A percentile compares a stretch with the other conserved stretches of the same genome.
phyloP scores from a whole-genome alignment of 352 stramenopile species.

The Phytopythium montanum region DNA sequence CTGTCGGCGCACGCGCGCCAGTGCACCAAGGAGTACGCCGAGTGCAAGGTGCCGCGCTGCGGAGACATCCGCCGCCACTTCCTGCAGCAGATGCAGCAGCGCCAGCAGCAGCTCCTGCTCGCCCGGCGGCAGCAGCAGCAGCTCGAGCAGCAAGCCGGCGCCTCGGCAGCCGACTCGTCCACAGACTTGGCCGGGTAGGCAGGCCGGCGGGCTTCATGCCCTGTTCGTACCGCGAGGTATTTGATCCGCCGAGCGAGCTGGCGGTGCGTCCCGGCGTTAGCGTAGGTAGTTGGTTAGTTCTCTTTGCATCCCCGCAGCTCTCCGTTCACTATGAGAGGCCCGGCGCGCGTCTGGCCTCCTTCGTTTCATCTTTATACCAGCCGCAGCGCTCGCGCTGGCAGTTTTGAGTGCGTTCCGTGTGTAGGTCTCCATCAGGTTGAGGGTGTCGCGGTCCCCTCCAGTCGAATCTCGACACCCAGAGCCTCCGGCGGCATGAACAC shows the following conservation, averaged over 20 bases:
- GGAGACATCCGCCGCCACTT: conserved; percentile 85
- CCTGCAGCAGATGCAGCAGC: conserved; percentile 72
- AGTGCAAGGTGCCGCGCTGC: conserved; percentile 83
- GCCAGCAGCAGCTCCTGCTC: conserved; percentile 54
- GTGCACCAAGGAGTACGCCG: conserved; percentile 71
- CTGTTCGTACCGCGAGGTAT: conserved; percentile 1
- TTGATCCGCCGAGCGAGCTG: neutral
- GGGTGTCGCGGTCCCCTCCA: neutral
- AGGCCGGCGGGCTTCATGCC: neutral
- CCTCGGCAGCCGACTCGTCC: conserved; percentile 12
- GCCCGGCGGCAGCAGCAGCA: conserved; percentile 36
- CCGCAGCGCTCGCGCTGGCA: neutral
- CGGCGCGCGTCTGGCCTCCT: neutral
- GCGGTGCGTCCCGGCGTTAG: neutral
- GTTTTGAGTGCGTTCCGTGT: conserved; percentile 4
- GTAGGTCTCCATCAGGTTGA: neutral
- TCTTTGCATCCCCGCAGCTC: neutral
- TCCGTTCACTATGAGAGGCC: conserved; percentile 6
- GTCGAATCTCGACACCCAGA: conserved; percentile 15
- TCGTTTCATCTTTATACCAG: conserved; percentile 2
- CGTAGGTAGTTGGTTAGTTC: conserved; percentile 6
- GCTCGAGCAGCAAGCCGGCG: conserved; percentile 8
- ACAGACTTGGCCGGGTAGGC: conserved; percentile 17
- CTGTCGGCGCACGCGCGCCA: conserved; percentile 79
- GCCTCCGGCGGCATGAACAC: conserved; percentile 8